phyloP scores from a whole-genome alignment of 106 monocot genomes.

The Phalaenopsis aphrodite region DNA sequence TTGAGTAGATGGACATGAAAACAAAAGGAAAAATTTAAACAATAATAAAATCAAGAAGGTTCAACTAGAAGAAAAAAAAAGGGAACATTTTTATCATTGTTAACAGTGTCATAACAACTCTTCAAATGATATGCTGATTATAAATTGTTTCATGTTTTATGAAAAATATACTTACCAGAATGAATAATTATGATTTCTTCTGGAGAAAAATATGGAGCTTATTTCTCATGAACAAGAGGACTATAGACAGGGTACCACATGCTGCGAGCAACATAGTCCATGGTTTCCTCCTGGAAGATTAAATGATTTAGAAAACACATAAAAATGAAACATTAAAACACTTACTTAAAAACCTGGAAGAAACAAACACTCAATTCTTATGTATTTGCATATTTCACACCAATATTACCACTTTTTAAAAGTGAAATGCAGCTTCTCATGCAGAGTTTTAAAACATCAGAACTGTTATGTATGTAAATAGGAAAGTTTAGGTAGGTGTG shows the following conservation, averaged over 20 bases:
- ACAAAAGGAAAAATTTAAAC: no score
- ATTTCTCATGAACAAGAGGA: slow-evolving; percentile 91
- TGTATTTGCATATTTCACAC: no score
- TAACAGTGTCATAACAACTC: neutral
- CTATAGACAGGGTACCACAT: slow-evolving; percentile 95
- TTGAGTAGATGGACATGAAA: no score
- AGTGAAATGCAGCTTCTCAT: no score
- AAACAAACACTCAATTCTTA: neutral
- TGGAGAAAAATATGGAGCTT: slow-evolving; percentile 1
- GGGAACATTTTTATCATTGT: neutral
- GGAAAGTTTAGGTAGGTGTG: no score
- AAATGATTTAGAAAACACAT: neutral
- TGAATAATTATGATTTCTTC: neutral
- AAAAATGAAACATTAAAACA: neutral
- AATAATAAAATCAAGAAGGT: no score
- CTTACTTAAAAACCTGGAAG: neutral
- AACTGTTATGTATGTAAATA: no score
- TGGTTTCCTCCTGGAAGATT: slow-evolving; percentile 56
- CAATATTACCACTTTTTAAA: no score
- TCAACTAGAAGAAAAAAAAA: neutral
- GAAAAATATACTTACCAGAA: neutral
- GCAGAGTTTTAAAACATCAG: no score
- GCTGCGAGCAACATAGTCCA: slow-evolving; percentile 59
- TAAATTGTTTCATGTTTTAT: neutral
- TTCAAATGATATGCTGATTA: neutral